These are phyloP conservation scores for Zasmidium cellare DNA, from an alignment of 2,329 filamentous ascomycete genomes.

Conservation along the genomic window DNA sequence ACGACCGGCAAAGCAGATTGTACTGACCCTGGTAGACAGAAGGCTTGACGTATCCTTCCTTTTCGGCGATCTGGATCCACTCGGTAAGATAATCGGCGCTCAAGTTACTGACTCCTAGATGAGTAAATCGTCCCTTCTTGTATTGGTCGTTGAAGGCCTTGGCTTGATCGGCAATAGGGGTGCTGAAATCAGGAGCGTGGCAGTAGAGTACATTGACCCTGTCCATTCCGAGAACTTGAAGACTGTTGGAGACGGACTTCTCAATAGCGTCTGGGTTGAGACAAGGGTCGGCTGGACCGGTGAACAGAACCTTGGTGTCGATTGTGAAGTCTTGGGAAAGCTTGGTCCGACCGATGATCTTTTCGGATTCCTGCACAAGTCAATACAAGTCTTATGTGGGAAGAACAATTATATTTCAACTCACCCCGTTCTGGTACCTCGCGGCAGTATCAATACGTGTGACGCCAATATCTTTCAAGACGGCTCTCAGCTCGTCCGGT, in stretches of 20 bases:
- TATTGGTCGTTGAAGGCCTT: constrained; percentile 44
- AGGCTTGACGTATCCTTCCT: constrained; percentile 44
- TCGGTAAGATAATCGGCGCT: constrained; percentile 46
- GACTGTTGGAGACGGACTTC: constrained; percentile 9
- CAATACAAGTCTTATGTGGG: background rate
- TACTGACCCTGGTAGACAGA: constrained; percentile 50
- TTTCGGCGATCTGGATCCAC: constrained; percentile 46
- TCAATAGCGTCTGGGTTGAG: constrained; percentile 7
- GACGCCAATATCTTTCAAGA: constrained; percentile 1
- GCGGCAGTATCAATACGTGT: constrained; percentile 32
- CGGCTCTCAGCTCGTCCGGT: background rate
- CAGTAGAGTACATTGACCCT: constrained; percentile 37
- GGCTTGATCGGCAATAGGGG: constrained; percentile 41
- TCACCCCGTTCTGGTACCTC: constrained; percentile 31
- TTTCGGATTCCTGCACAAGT: constrained; percentile 27
- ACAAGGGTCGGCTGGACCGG: background rate
- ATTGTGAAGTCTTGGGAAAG: constrained; percentile 12
- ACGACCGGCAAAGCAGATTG: constrained; percentile 44
- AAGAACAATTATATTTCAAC: background rate
- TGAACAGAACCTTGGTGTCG: constrained; percentile 15
- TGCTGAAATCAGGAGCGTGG: constrained; percentile 44
- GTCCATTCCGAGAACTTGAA: constrained; percentile 18
- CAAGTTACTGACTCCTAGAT: constrained; percentile 41
- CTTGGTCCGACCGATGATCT: constrained; percentile 39
- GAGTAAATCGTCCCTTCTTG: constrained; percentile 43